A percentile compares a stretch with the other conserved stretches of the same genome.
Evolutionary conservation across 768 basidiomycete genomes (phyloP).

Genomic region (Strobilomyces echinocephalus): DNA sequence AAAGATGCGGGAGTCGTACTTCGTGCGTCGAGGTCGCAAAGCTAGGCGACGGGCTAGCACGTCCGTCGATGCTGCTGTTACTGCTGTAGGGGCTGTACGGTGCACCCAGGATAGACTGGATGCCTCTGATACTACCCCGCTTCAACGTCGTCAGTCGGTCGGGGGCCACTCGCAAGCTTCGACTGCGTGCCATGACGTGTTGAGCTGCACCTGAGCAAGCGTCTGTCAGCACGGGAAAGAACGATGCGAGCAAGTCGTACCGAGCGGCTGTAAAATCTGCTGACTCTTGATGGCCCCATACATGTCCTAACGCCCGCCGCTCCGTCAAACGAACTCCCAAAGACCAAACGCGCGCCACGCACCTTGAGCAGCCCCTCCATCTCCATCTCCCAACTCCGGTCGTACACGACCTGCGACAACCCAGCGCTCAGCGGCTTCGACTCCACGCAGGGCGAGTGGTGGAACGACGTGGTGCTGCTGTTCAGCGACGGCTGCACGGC

Average conservation of each 20-base stretch:
- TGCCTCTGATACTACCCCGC: slow-evolving; percentile 85
- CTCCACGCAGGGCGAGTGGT: slow-evolving; percentile 43
- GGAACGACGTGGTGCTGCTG: slow-evolving; percentile 62
- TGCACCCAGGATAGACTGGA: slow-evolving; percentile 70
- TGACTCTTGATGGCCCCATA: slow-evolving; percentile 88
- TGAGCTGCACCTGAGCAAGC: slow-evolving; percentile 39
- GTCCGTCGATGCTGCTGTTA: slow-evolving; percentile 78
- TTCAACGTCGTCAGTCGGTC: slow-evolving; percentile 78
- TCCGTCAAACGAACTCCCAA: slow-evolving; percentile 1
- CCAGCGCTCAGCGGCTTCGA: slow-evolving; percentile 31
- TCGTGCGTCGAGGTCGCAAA: slow-evolving; percentile 85
- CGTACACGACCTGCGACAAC: slow-evolving; percentile 42
- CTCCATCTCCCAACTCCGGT: slow-evolving; percentile 77
- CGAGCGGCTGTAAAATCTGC: slow-evolving; percentile 81
- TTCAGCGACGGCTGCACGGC: slow-evolving; percentile 41
- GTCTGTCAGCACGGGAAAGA: slow-evolving; percentile 54
- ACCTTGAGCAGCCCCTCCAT: slow-evolving; percentile 88
- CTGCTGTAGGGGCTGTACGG: slow-evolving; percentile 83
- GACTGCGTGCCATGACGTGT: slow-evolving; percentile 52
- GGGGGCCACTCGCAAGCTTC: slow-evolving; percentile 64
- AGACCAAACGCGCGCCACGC: not conserved
- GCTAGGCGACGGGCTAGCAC: slow-evolving; percentile 92
- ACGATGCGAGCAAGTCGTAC: slow-evolving; percentile 38
- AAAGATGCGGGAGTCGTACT: slow-evolving; percentile 33
- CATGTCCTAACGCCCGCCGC: slow-evolving; percentile 64